Conservation (phyloP, 805 yeast genomes). For the Komagataella pastoris region DNA sequence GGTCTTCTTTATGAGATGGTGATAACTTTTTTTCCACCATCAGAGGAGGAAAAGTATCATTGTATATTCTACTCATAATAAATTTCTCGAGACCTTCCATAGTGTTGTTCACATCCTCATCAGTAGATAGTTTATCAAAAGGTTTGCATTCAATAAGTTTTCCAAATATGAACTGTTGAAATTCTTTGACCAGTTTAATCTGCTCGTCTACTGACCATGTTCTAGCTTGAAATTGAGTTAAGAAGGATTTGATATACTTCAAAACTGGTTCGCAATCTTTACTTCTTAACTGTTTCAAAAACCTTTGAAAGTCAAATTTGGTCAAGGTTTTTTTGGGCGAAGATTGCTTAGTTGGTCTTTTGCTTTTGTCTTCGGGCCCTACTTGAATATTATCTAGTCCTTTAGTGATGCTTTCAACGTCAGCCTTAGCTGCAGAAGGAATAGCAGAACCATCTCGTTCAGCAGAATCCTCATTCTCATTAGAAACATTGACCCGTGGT, state of each 20-base stretch:
- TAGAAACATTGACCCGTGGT: neutral
- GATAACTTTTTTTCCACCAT: slow-evolving; percentile 27
- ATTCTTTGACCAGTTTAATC: slow-evolving; percentile 62
- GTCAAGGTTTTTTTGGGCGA: neutral
- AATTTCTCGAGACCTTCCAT: slow-evolving; percentile 88
- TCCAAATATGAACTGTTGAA: slow-evolving; percentile 55
- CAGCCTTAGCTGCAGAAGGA: neutral
- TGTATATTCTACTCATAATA: slow-evolving; percentile 76
- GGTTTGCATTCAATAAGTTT: slow-evolving; percentile 58
- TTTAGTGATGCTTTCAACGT: neutral
- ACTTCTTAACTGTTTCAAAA: slow-evolving; percentile 55
- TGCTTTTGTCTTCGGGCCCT: neutral
- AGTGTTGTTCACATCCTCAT: slow-evolving; percentile 51
- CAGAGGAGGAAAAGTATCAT: slow-evolving; percentile 66
- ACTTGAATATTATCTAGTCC: neutral
- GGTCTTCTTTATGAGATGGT: slow-evolving; percentile 48
- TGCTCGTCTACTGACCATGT: slow-evolving; percentile 72
- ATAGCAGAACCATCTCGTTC: neutral
- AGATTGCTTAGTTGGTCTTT: neutral
- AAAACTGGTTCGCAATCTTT: slow-evolving; percentile 83
- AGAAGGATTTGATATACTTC: slow-evolving; percentile 72
- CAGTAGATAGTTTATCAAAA: slow-evolving; percentile 48
- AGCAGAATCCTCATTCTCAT: neutral
- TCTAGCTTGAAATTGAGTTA: slow-evolving; percentile 59
- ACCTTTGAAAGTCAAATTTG: slow-evolving; percentile 70